phyloP scores from a whole-genome alignment of 495 filamentous ascomycete genomes.

The Oidiodendron maius region DNA sequence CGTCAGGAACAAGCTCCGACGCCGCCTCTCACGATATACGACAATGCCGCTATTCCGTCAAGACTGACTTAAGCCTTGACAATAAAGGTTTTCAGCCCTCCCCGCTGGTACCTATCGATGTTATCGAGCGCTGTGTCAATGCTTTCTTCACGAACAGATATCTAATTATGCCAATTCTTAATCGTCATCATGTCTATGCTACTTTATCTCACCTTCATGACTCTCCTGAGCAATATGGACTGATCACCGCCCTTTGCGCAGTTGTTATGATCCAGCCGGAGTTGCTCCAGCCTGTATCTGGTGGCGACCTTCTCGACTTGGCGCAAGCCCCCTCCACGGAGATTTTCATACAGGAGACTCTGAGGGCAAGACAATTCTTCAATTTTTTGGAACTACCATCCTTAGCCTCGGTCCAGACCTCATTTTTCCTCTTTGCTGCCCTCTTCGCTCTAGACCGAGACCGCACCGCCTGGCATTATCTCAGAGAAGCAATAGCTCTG shows the following conservation, averaged over 20 bases:
- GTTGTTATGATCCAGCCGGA: slow-evolving; percentile 5
- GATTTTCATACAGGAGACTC: slow-evolving; percentile 6
- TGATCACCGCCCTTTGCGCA: slow-evolving; percentile 12
- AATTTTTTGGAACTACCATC: slow-evolving; percentile 6
- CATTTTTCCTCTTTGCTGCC: slow-evolving; percentile 28
- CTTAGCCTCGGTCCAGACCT: slow-evolving; percentile 19
- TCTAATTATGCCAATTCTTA: slow-evolving; percentile 14
- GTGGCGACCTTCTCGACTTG: background rate
- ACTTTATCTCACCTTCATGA: background rate
- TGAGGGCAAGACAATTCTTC: slow-evolving; percentile 3
- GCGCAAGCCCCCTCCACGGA: slow-evolving; percentile 1
- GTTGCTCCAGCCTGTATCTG: background rate
- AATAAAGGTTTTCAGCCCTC: slow-evolving; percentile 6
- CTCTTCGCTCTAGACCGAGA: slow-evolving; percentile 11
- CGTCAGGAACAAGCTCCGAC: background rate
- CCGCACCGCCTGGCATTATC: slow-evolving; percentile 16
- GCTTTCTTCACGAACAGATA: slow-evolving; percentile 18
- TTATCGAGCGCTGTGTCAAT: slow-evolving; percentile 11
- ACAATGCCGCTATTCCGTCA: background rate
- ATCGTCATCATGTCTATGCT: background rate
- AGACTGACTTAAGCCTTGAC: background rate
- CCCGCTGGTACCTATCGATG: slow-evolving; percentile 1
- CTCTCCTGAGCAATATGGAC: slow-evolving; percentile 8
- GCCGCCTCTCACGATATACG: background rate
- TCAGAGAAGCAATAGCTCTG: slow-evolving; percentile 20